Evolutionary conservation across 1,139 yeast genomes (phyloP), one percentile per base, ranked within the genome.

Genomic region (Blastobotrys aristatus): DNA sequence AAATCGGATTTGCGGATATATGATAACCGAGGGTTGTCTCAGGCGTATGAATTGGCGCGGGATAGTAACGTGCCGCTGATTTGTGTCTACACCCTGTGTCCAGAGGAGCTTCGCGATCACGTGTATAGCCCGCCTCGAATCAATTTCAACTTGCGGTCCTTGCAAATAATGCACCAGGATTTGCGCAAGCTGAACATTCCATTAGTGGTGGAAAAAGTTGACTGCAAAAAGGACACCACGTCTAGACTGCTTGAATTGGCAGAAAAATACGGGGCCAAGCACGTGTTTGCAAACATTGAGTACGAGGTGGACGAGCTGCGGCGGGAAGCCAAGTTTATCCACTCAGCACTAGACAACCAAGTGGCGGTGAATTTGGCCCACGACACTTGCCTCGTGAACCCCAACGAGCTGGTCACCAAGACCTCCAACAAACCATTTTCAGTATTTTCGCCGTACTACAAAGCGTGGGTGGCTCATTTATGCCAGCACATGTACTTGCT

Each of bases 361-460:
- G 54, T 64, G 10, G 52, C 57, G 1, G 63, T 72, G 50, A 55
- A 59, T 10, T 60, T 71, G 1, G 61, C 57, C 44, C 80, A 77
- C 56, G 80, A 77, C 57, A 67, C 70, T 27, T 76, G 80, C 48
- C 69, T 75, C 10, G 73, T 76, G 6, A 61, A 62, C 18, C 82
- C 82, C 0, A 73, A 75, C 0, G 56, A 55, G 7, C 58, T 78
- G 44, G 62, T 59, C 5, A 68, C 79, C 0, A 69, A 71, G 18
- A 37, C 44, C 33, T 70, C 70, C 48, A 77, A 78, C 1, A 67
- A 73, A 1, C 78, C 73, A 39, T 75, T 70, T 49, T 70, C 76
- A 2, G 77, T 76, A 3, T 78, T 76, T 56, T 71, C 79, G 3
- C 80, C 81, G 0, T 78, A 77, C 77, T 75, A 68, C 58, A 69